Evolutionary conservation across 352 stramenopile species (phyloP).

Genomic region (Globisporangium nodosum): DNA sequence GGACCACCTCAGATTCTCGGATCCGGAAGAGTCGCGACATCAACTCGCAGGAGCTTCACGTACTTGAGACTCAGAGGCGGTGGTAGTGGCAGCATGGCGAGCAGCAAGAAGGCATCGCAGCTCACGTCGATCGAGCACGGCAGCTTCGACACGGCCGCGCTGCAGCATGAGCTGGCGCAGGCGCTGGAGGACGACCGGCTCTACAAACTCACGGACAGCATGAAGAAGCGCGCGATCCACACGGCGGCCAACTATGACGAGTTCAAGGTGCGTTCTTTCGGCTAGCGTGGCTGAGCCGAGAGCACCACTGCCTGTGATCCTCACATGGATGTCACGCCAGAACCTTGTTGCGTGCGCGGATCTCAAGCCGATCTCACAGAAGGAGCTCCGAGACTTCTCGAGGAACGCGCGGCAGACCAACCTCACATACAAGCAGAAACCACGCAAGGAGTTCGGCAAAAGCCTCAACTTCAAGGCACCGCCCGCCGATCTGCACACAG

Average conservation of each 20-base stretch:
- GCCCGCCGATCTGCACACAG: constrained; percentile 16
- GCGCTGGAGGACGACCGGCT: constrained; percentile 76
- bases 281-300: background rate
- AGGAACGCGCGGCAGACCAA: constrained; percentile 50
- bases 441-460: constrained; percentile 21
- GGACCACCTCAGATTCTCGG: background rate
- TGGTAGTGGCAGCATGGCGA: constrained; percentile 13
- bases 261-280: constrained; percentile 58
- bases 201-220: constrained; percentile 81
- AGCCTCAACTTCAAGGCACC: constrained; percentile 21
- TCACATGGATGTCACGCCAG: constrained; percentile 14
- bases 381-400: constrained; percentile 59
- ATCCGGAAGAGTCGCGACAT: too few species aligned
- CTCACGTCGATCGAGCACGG: constrained; percentile 79
- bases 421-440: constrained; percentile 49
- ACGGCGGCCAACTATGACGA: constrained; percentile 81
- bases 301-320: background rate
- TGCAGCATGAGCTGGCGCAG: constrained; percentile 66
- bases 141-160: constrained; percentile 59
- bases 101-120: constrained; percentile 21
- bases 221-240: constrained; percentile 88
- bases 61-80: too few species aligned
- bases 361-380: constrained; percentile 74
- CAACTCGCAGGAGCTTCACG: too few species aligned
- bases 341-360: constrained; percentile 82